Evolutionary conservation across 140 eudicot species (phyloP).

Genomic region (Cichorium intybus): DNA sequence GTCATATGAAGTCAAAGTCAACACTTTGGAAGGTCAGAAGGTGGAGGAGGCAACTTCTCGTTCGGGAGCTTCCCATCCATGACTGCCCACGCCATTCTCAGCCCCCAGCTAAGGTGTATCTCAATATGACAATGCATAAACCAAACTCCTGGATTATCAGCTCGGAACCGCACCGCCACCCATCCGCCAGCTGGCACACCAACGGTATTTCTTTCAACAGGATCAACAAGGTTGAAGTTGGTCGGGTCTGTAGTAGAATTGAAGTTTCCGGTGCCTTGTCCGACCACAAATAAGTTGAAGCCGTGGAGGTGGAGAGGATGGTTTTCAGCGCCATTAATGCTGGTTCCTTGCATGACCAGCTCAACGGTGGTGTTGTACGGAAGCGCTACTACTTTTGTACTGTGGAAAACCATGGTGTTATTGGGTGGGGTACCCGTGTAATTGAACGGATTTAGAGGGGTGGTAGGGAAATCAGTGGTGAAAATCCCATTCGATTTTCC

Average conservation of each 20-base stretch:
- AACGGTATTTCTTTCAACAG: slow-evolving; percentile 62
- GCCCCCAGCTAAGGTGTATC: slow-evolving; percentile 76
- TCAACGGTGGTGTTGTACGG: slow-evolving; percentile 67
- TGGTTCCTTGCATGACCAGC: slow-evolving; percentile 68
- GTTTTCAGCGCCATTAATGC: slow-evolving; percentile 62
- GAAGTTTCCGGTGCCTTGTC: slow-evolving; percentile 74
- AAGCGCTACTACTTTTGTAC: slow-evolving; percentile 54
- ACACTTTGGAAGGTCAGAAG: slow-evolving; percentile 72
- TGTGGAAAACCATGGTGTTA: slow-evolving; percentile 54
- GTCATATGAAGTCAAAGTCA: slow-evolving; percentile 11
- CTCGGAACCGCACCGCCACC: slow-evolving; percentile 64
- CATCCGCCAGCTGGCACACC: slow-evolving; percentile 75
- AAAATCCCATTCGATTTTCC: slow-evolving; percentile 39
- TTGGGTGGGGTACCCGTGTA: slow-evolving; percentile 82
- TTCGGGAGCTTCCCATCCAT: slow-evolving; percentile 61
- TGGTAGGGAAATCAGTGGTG: slow-evolving; percentile 51
- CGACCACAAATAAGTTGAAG: slow-evolving; percentile 48
- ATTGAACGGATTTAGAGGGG: slow-evolving; percentile 48
- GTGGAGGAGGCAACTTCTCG: slow-evolving; percentile 79
- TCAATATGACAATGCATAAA: slow-evolving; percentile 88
- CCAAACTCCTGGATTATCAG: slow-evolving; percentile 84
- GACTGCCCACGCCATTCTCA: slow-evolving; percentile 66
- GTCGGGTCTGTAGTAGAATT: slow-evolving; percentile 50
- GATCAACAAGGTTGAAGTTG: slow-evolving; percentile 62
- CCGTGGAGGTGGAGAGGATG: slow-evolving; percentile 82